Evolutionary conservation across 495 filamentous ascomycete species (phyloP).

Genomic region (Jackrogersella multiformis): DNA sequence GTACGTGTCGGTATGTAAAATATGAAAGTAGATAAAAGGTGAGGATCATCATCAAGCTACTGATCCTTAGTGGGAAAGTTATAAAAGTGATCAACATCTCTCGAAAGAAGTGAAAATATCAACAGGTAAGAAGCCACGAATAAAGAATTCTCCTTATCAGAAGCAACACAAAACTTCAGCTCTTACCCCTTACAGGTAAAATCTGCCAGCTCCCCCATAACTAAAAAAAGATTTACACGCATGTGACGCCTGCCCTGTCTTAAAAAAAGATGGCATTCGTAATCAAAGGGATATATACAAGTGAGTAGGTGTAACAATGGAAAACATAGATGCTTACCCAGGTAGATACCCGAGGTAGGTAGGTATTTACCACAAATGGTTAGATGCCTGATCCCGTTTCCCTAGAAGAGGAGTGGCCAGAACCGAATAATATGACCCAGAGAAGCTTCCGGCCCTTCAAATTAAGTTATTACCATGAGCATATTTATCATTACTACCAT

Average conservation of each 20-base stretch:
- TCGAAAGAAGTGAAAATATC: conserved; percentile 3
- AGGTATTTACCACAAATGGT: conserved; percentile 10
- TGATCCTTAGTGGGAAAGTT: neutral
- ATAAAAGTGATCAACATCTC: neutral
- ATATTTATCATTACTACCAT: neutral
- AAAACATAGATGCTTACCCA: neutral
- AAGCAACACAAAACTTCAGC: neutral
- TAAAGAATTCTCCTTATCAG: neutral
- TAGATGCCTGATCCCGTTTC: neutral
- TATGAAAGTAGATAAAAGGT: neutral
- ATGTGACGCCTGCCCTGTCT: conserved; percentile 10
- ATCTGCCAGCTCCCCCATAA: neutral
- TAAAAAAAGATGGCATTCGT: conserved; percentile 6
- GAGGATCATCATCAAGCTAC: neutral
- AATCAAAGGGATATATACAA: conserved; percentile 5
- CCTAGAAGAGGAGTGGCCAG: neutral
- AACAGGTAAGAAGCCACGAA: neutral
- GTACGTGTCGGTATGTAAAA: neutral
- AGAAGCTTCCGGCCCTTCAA: conserved; percentile 14
- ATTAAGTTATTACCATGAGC: conserved; percentile 7
- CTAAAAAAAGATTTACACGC: neutral
- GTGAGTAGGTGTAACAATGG: conserved; percentile 1
- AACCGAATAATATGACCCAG: no score
- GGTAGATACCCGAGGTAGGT: neutral
- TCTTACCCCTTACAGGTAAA: conserved; percentile 8